Base-by-base conservation (phyloP, 495 filamentous ascomycete species). In the Talaromyces proteolyticus region DNA sequence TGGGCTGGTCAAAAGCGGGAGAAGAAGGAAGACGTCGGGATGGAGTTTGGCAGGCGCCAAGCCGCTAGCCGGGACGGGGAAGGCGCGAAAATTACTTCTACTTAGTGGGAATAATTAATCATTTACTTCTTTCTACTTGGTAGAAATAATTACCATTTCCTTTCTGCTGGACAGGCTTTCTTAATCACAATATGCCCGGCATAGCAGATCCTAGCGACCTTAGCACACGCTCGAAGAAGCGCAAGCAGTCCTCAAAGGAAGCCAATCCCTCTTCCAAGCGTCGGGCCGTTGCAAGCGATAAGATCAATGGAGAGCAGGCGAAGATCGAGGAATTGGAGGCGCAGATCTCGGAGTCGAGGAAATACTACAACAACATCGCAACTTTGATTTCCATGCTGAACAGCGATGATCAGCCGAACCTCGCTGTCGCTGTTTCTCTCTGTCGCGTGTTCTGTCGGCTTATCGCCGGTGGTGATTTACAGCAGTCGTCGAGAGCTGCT, bases 331-430 rank as follows among this genome's bases (percentile, higher is more conserved):
- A 76, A 16, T 80, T 95, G 19, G 89, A 95, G 69, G 70, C 77
- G 52, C 82, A 89, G 53, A 87, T 95, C 42, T 74, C 85, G 50
- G 82, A 91, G 63, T 94, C 89, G 21, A 85, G 84, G 51, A 87
- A 87, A 62, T 76, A 95, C 64, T 96, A 93, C 75, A 96, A 98
- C 72, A 90, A 93, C 57, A 94, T 96, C 58, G 82, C 83, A 7
- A 82, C 73, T 0, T 66, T 97, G 37, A 72, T 94, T 29, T 73
- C 75, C 7, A 70, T 82, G 54, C 70, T 84, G 8, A 70, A 78
- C 63, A 63, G 69, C 19, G 65, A 78, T 16, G 58, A 41, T 18
- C 16, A 40, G 23, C 70, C 70, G 2, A 67, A 75, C 53, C 58
- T 86, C 8, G 70, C 82, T 18, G 87, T 89, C 0, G 80, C 85